Evolutionary conservation across 2,329 filamentous ascomycete genomes (phyloP).

Genomic region (Sarocladium strictum): DNA sequence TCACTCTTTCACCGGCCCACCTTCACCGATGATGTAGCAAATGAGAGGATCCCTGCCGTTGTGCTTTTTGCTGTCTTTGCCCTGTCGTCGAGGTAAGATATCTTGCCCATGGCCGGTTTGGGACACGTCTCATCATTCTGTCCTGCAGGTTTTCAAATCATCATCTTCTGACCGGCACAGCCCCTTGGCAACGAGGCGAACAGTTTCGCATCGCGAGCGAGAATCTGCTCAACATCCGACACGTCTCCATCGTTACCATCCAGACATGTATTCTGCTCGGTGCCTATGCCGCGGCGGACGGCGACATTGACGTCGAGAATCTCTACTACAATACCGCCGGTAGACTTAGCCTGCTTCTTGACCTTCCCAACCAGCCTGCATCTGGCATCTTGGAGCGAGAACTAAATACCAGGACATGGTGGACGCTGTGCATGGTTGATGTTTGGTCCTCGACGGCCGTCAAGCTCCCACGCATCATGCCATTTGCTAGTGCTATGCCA

Average conservation of each 20-base stretch:
- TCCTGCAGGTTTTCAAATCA: slow-evolving; percentile 18
- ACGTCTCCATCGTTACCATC: slow-evolving; percentile 29
- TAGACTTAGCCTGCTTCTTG: slow-evolving; percentile 27
- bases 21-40: slow-evolving; percentile 18
- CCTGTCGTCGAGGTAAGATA: slow-evolving; percentile 16
- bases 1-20: slow-evolving; percentile 26
- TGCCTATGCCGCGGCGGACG: slow-evolving; percentile 26
- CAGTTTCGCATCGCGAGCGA: slow-evolving; percentile 17
- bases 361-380: slow-evolving; percentile 24
- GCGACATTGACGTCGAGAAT: slow-evolving; percentile 28
- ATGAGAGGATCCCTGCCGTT: slow-evolving; percentile 16
- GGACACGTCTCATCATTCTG: neutral
- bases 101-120: neutral
- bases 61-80: slow-evolving; percentile 21
- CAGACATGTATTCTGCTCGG: slow-evolving; percentile 34
- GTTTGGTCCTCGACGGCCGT: slow-evolving; percentile 19
- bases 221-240: slow-evolving; percentile 25
- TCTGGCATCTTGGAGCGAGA: slow-evolving; percentile 24
- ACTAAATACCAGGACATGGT: slow-evolving; percentile 24
- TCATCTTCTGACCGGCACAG: slow-evolving; percentile 13
- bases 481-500: slow-evolving; percentile 17
- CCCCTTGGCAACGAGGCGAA: slow-evolving; percentile 18
- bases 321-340: slow-evolving; percentile 31
- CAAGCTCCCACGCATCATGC: slow-evolving; percentile 17
- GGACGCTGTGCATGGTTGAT: slow-evolving; percentile 18